Base-by-base conservation (phyloP, 2,329 filamentous ascomycete species). In the Fusarium zealandicum region DNA sequence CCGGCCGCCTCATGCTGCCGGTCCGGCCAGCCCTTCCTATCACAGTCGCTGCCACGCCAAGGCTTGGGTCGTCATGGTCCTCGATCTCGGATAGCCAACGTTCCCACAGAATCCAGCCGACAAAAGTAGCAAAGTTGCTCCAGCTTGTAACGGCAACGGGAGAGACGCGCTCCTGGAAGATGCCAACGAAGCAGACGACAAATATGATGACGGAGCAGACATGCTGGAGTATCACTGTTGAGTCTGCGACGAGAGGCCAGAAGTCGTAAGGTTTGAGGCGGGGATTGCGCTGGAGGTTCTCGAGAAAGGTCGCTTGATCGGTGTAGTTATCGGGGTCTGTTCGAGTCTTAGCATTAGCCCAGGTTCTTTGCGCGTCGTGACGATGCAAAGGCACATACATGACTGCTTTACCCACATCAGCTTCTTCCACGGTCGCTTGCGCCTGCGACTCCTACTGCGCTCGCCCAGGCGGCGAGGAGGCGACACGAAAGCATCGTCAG, bases 261-360 rank as follows among this genome's bases (percentile, higher is more conserved):
- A 99, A 99, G 70, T 98, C 93, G 74, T 99, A 99, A 0, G 93
- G 93, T 63, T 95, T 89, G 45, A 98, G 83, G 33, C 93, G 88
- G 5, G 93, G 93, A 72, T 99, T 99, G 40, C 93, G 86, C 74
- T 99, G 93, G 14, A 99, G 85, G 67, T 96, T 92, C 70, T 97
- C 93, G 63, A 99, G 87, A 68, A 99, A 99, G 2, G 95, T 98
- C 55, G 91, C 90, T 71, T 95, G 92, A 72, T 99, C 95, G 33
- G 95, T 98, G 72, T 98, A 98, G 74, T 99, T 99, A 74, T 99
- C 95, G n/a, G 95, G 93, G 71, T 96, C 91, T 93, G 45, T 11
- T 13, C 16, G n/a, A 13, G 25, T 54, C 33, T 11, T 22, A 30
- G 6, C 35, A 28, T 59, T 37, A 59, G 49, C 54, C 41, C 20